Conservation (phyloP, 371 early-diverging fungal genomes). For the Saksenaea vasiformis region DNA sequence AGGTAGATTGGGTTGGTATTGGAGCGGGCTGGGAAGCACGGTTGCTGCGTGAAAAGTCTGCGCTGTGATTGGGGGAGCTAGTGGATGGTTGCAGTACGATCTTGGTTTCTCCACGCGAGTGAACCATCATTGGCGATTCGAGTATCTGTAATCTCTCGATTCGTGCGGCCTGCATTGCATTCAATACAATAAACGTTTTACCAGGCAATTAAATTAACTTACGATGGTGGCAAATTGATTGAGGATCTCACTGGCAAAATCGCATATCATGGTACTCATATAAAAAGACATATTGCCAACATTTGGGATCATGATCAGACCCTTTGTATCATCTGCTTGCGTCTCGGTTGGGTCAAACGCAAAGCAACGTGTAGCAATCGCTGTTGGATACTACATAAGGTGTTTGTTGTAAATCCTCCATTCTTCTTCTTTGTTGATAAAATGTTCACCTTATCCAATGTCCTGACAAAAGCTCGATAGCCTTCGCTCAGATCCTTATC, state of each 20-base stretch:
- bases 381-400: slow-evolving; percentile 64
- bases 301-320: slow-evolving; percentile 79
- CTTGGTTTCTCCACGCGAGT: background rate
- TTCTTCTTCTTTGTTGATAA: background rate
- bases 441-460: slow-evolving; percentile 61
- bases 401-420: background rate
- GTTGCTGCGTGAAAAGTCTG: slow-evolving; percentile 9
- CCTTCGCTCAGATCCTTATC: slow-evolving; percentile 65
- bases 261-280: slow-evolving; percentile 75
- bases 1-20: slow-evolving; percentile 20
- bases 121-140: slow-evolving; percentile 8
- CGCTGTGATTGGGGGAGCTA: slow-evolving; percentile 16
- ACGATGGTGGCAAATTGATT: slow-evolving; percentile 42
- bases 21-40: slow-evolving; percentile 22
- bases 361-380: slow-evolving; percentile 75
- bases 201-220: background rate
- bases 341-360: slow-evolving; percentile 82
- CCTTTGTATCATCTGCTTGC: slow-evolving; percentile 75
- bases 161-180: slow-evolving; percentile 25
- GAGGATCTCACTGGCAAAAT: slow-evolving; percentile 72
- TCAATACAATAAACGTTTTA: background rate
- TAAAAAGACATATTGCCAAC: slow-evolving; percentile 81
- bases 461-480: slow-evolving; percentile 61
- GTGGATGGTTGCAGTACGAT: slow-evolving; percentile 24
- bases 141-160: slow-evolving; percentile 29